These are phyloP conservation scores for Cryoendolithus antarcticus DNA, from an alignment of 2,329 filamentous ascomycete species.

Conservation along the genomic window DNA sequence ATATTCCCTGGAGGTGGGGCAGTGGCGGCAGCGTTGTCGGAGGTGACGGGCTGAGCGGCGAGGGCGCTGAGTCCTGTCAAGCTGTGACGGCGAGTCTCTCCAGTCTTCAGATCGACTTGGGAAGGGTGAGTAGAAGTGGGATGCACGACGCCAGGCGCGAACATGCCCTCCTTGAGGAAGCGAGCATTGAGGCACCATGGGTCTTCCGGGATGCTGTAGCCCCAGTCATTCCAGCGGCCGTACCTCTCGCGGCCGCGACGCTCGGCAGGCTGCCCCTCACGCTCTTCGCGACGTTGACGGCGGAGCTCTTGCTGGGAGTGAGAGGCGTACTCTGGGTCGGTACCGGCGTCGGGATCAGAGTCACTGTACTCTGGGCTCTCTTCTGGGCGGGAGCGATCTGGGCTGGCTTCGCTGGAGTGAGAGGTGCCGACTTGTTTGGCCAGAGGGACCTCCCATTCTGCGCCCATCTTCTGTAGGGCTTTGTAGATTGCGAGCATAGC, in stretches of 20 bases:
- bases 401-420: constrained; percentile 19
- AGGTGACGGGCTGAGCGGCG: constrained; percentile 12
- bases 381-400: constrained; percentile 15
- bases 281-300: constrained; percentile 11
- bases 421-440: constrained; percentile 19
- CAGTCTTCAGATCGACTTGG: constrained; percentile 31
- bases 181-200: constrained; percentile 90
- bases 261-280: constrained; percentile 8
- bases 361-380: constrained; percentile 27
- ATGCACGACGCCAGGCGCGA: constrained; percentile 37
- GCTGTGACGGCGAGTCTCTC: constrained; percentile 13
- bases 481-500: constrained; percentile 93
- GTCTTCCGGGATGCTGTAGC: constrained; percentile 81
- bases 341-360: constrained; percentile 25
- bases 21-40: constrained; percentile 18
- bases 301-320: constrained; percentile 23
- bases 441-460: constrained; percentile 61
- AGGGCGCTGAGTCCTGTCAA: constrained; percentile 13
- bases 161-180: constrained; percentile 72
- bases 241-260: constrained; percentile 27
- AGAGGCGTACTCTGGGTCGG: constrained; percentile 26
- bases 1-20: constrained; percentile 4
- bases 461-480: constrained; percentile 74
- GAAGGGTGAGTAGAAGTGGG: constrained; percentile 38
- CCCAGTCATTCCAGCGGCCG: constrained; percentile 38